Evolutionary conservation across 2,329 filamentous ascomycete genomes (phyloP).

Genomic region (Graphilbum fragrans): DNA sequence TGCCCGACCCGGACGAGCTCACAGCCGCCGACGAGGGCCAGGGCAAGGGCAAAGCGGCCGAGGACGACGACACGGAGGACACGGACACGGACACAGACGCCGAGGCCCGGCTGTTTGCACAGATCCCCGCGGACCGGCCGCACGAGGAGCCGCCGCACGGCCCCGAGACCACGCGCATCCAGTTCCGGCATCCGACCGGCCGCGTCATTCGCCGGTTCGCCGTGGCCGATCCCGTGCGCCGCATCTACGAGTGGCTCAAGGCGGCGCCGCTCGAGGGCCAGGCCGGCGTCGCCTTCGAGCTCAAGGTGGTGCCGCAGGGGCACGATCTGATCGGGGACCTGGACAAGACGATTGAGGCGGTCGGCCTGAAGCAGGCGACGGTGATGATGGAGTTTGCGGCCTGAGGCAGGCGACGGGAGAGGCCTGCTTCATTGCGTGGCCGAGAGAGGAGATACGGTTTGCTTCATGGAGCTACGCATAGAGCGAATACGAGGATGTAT

Average conservation of each 20-base stretch:
- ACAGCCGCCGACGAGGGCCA: slow-evolving; percentile 53
- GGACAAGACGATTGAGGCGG: slow-evolving; percentile 63
- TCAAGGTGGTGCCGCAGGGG: slow-evolving; percentile 67
- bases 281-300: slow-evolving; percentile 67
- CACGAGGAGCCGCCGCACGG: slow-evolving; percentile 63
- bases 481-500: too few relatives aligned
- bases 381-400: slow-evolving; percentile 90
- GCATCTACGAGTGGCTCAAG: slow-evolving; percentile 96
- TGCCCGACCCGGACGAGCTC: slow-evolving; percentile 76
- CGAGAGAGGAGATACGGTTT: too few relatives aligned
- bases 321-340: slow-evolving; percentile 71
- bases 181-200: slow-evolving; percentile 77
- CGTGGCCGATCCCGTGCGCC: slow-evolving; percentile 61
- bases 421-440: too few relatives aligned
- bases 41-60: slow-evolving; percentile 39
- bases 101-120: slow-evolving; percentile 41
- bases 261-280: slow-evolving; percentile 73
- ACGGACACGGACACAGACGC: slow-evolving; percentile 17
- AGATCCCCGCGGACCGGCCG: slow-evolving; percentile 58
- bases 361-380: slow-evolving; percentile 80
- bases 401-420: slow-evolving; percentile 3
- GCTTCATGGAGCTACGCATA: too few relatives aligned
- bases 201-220: slow-evolving; percentile 80
- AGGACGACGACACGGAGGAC: slow-evolving; percentile 36
- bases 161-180: slow-evolving; percentile 71